Evolutionary conservation across 345 rosid genomes (phyloP).

Genomic region (Eucalyptus albens): DNA sequence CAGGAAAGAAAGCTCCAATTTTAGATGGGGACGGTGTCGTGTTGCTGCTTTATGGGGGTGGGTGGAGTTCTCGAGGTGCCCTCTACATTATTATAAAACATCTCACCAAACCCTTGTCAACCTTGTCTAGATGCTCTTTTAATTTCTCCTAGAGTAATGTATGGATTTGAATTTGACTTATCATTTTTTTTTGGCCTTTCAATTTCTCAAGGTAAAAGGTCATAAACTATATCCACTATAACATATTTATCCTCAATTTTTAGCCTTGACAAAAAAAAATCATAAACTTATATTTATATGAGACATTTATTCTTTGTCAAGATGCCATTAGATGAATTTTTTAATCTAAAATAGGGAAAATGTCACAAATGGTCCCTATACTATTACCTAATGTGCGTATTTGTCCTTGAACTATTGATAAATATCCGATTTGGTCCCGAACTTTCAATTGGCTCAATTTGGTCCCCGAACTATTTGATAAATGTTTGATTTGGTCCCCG

Average conservation of each 20-base stretch:
- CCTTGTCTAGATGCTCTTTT: background rate
- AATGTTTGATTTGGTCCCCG: too few species aligned
- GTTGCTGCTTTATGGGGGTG: background rate
- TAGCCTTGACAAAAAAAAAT: too few species aligned
- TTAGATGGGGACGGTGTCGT: background rate
- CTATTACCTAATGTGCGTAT: too few species aligned
- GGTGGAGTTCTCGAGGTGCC: background rate
- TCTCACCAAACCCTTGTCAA: background rate
- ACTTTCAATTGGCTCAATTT: too few species aligned
- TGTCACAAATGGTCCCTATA: too few species aligned
- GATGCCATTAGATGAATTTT: background rate
- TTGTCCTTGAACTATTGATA: too few species aligned
- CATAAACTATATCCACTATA: background rate
- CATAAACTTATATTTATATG: too few species aligned
- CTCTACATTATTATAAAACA: background rate
- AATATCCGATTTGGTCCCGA: too few species aligned
- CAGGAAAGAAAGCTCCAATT: background rate
- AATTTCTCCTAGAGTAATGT: background rate
- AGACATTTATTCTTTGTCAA: background rate
- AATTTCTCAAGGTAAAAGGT: background rate
- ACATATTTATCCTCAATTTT: too few species aligned
- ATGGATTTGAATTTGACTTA: background rate
- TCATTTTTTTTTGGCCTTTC: background rate
- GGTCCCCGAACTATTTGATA: too few species aligned
- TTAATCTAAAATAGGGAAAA: too few species aligned